These are phyloP conservation scores for Cyclotella cryptica DNA, from an alignment of 108 stramenopile species.

Conservation along the genomic window DNA sequence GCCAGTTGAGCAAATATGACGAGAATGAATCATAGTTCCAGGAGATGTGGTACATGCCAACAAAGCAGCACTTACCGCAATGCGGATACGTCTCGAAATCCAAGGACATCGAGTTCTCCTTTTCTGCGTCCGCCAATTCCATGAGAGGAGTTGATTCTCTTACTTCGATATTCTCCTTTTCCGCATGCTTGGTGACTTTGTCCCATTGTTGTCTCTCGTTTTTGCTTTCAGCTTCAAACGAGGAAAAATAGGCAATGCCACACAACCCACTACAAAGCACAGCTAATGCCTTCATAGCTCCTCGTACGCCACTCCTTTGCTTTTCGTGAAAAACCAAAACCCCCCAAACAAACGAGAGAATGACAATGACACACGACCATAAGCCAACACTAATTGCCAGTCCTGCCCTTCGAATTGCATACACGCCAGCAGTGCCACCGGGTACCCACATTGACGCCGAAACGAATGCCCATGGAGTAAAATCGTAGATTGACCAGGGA, in stretches of 20 bases:
- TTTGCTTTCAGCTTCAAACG: constrained; percentile 31
- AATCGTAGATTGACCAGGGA: constrained; percentile 43
- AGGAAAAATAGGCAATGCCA: constrained; percentile 84
- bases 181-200: constrained; percentile 2
- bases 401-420: constrained; percentile 82
- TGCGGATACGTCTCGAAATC: constrained; percentile 47
- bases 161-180: background rate
- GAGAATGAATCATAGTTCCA: background rate
- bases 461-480: constrained; percentile 66
- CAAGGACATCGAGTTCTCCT: constrained; percentile 18
- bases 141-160: constrained; percentile 31
- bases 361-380: constrained; percentile 80
- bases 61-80: constrained; percentile 18
- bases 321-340: constrained; percentile 77
- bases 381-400: constrained; percentile 81
- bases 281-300: constrained; percentile 54
- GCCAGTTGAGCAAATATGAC: background rate
- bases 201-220: background rate
- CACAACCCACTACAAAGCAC: constrained; percentile 64
- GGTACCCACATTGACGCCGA: constrained; percentile 79
- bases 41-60: background rate
- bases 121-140: background rate
- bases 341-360: constrained; percentile 82
- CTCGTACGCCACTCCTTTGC: constrained; percentile 60
- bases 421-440: constrained; percentile 76